These are phyloP conservation scores for Pistacia integerrima DNA, from an alignment of 345 rosid species.

Conservation along the genomic window DNA sequence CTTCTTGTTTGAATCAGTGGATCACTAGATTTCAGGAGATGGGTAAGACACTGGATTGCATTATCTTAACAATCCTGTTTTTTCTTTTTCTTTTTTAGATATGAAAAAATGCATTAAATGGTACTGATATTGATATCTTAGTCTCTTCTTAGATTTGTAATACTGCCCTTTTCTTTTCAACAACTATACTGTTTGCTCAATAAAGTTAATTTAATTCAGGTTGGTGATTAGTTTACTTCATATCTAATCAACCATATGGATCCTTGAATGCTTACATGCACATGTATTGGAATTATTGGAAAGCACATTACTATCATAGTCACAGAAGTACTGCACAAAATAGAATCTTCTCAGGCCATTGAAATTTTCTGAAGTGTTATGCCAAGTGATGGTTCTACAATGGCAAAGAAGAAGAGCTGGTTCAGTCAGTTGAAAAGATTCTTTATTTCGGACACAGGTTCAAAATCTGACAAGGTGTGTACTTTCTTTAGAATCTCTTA, in stretches of 20 bases:
- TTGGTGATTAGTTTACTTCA: not conserved
- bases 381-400: constrained; percentile 42
- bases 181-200: not conserved
- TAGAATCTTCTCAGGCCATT: not conserved
- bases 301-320: not conserved
- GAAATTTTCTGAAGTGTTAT: not conserved
- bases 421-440: constrained; percentile 67
- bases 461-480: constrained; percentile 65
- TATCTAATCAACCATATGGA: not conserved
- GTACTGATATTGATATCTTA: too few species aligned
- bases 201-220: not conserved
- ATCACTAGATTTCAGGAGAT: constrained; percentile 34
- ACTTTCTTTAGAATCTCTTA: not conserved
- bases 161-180: not conserved
- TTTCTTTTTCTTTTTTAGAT: too few species aligned
- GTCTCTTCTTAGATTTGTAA: not conserved
- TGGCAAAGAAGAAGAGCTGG: constrained; percentile 81
- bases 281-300: not conserved
- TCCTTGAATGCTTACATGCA: not conserved
- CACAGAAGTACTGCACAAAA: too few species aligned
- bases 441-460: constrained; percentile 53
- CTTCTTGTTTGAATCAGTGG: constrained; percentile 24
- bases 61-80: not conserved
- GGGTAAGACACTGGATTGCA: constrained; percentile 29
- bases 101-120: too few species aligned